Percentiles rank a stretch among this genome's conserved stretches.
These are phyloP conservation scores for Lecanosticta acicola DNA, from an alignment of 2,329 filamentous ascomycete genomes.

Conservation along the genomic window DNA sequence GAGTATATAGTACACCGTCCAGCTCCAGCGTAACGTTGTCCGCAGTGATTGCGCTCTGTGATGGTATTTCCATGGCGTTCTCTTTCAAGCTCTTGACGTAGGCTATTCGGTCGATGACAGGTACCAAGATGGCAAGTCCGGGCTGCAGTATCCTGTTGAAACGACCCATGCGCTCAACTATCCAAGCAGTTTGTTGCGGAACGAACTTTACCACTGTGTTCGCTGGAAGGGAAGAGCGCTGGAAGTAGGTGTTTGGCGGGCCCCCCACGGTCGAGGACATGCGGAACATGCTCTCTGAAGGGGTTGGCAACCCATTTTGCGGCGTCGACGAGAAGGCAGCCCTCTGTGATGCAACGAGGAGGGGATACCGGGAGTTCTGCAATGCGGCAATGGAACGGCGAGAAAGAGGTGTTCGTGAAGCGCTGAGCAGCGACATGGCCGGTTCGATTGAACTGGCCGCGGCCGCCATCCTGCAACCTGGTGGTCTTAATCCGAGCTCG, in stretches of 20 bases:
- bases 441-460: constrained; percentile 13
- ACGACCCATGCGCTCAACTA: constrained; percentile 98
- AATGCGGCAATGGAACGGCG: constrained; percentile 31
- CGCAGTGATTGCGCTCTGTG: constrained; percentile 94
- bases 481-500: no score
- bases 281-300: constrained; percentile 33
- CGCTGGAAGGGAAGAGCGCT: constrained; percentile 62
- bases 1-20: constrained; percentile 90
- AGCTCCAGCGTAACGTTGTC: constrained; percentile 97
- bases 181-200: constrained; percentile 99
- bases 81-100: constrained; percentile 99
- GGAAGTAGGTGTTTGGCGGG: constrained; percentile 35
- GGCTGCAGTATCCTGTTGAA: constrained; percentile 91
- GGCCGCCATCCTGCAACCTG: constrained; percentile 12
- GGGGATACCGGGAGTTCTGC: constrained; percentile 29
- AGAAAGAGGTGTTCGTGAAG: constrained; percentile 31
- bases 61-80: constrained; percentile 90
- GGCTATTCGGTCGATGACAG: constrained; percentile 89
- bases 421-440: constrained; percentile 34
- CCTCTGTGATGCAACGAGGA: constrained; percentile 22
- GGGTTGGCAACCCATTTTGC: constrained; percentile 24
- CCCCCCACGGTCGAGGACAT: constrained; percentile 24
- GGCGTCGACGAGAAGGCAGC: constrained; percentile 25
- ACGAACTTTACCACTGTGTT: constrained; percentile 93
- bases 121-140: constrained; percentile 80